Conservation (phyloP, 2,329 filamentous ascomycete species). For the Catunica adiposa region DNA sequence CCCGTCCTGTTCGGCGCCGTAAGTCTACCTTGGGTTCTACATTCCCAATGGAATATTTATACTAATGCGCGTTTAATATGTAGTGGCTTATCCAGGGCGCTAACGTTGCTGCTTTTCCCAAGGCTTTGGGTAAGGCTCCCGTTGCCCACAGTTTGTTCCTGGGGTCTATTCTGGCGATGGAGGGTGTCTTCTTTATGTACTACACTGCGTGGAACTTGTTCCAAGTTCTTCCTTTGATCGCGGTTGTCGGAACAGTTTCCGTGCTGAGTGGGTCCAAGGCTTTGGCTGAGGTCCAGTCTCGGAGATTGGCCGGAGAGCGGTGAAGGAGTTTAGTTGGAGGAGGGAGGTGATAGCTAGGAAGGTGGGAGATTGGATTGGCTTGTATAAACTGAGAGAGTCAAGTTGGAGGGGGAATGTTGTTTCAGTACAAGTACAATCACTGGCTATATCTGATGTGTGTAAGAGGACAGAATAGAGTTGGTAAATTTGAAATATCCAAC, state of each 20-base stretch:
- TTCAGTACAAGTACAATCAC: constrained; percentile 5
- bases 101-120: constrained; percentile 61
- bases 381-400: background rate
- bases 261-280: constrained; percentile 83
- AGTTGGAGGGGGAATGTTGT: background rate
- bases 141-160: constrained; percentile 73
- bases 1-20: constrained; percentile 57
- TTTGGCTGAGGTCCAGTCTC: constrained; percentile 78
- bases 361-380: background rate
- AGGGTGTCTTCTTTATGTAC: constrained; percentile 87
- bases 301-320: constrained; percentile 60
- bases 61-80: background rate
- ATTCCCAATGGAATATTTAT: background rate
- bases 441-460: background rate
- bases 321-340: constrained; percentile 18
- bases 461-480: background rate
- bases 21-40: constrained; percentile 22
- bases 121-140: constrained; percentile 60
- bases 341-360: background rate
- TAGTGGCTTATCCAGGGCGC: constrained; percentile 72
- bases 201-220: constrained; percentile 87
- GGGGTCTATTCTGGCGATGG: constrained; percentile 71
- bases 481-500: too few relatives aligned
- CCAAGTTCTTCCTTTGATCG: constrained; percentile 62
- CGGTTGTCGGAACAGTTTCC: constrained; percentile 49